Evolutionary conservation across 768 basidiomycete genomes (phyloP).

Genomic region (Nidularia sp.): DNA sequence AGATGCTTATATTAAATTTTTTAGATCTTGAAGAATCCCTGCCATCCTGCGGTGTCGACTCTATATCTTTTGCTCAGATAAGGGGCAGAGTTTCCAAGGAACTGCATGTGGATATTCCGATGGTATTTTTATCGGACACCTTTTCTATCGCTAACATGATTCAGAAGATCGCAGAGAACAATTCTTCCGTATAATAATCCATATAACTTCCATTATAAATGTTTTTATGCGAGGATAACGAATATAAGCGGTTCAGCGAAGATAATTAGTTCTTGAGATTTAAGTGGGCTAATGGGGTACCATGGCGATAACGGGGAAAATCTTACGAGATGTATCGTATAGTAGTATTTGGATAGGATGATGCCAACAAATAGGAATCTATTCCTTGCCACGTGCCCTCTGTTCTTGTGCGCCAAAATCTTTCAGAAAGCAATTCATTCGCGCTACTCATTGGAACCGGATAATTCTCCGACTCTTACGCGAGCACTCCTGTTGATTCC

Average conservation of each 20-base stretch:
- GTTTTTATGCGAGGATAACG: not conserved
- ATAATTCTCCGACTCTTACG: too few relatives aligned
- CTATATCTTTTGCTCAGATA: slow-evolving; percentile 29
- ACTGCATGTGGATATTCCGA: slow-evolving; percentile 26
- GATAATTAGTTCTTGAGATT: too few relatives aligned
- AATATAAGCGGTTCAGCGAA: not conserved
- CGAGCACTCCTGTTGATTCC: too few relatives aligned
- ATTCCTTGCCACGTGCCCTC: too few relatives aligned
- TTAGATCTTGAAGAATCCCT: slow-evolving; percentile 22
- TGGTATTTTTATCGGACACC: slow-evolving; percentile 24
- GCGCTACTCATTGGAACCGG: too few relatives aligned
- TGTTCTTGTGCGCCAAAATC: too few relatives aligned
- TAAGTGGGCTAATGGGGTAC: too few relatives aligned
- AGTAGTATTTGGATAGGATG: too few relatives aligned
- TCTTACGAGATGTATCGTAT: too few relatives aligned
- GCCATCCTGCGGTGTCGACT: slow-evolving; percentile 25
- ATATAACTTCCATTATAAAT: not conserved
- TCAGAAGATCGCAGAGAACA: slow-evolving; percentile 13
- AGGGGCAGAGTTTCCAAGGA: slow-evolving; percentile 23
- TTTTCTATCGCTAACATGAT: slow-evolving; percentile 26
- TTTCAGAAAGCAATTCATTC: too few relatives aligned
- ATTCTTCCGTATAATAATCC: not conserved
- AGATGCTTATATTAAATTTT: not conserved
- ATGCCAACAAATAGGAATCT: too few relatives aligned
- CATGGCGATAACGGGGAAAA: too few relatives aligned